These are phyloP conservation scores for Sporothrix pallida DNA, from an alignment of 2,329 filamentous ascomycete species.

Conservation along the genomic window DNA sequence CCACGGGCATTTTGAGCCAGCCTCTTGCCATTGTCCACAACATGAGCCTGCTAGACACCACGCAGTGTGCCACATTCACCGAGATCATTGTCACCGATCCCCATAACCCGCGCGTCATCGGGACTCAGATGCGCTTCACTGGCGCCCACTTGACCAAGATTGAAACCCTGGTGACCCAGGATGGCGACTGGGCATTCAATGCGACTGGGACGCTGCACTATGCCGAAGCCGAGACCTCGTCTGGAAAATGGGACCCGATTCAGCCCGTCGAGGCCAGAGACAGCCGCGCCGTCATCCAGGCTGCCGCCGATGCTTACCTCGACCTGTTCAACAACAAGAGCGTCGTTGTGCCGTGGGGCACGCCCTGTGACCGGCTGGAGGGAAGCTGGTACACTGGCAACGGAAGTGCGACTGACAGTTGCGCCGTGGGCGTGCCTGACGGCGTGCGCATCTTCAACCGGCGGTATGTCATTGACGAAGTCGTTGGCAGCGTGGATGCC, in stretches of 20 bases:
- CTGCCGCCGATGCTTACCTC: constrained; percentile 47
- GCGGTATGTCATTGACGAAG: constrained; percentile 43
- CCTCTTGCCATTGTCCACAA: constrained; percentile 45
- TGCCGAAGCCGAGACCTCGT: constrained; percentile 41
- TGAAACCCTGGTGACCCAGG: constrained; percentile 45
- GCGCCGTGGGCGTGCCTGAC: constrained; percentile 38
- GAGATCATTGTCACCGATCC: constrained; percentile 48
- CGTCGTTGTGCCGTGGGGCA: constrained; percentile 47
- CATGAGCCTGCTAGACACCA: constrained; percentile 45
- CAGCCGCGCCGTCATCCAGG: constrained; percentile 41
- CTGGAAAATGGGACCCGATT: constrained; percentile 42
- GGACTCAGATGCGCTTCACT: constrained; percentile 46
- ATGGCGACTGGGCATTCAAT: constrained; percentile 48
- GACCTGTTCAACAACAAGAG: constrained; percentile 47
- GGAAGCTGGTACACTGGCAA: constrained; percentile 42
- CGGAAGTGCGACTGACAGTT: constrained; percentile 38
- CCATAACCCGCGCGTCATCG: constrained; percentile 47
- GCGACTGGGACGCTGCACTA: constrained; percentile 45
- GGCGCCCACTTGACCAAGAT: constrained; percentile 40
- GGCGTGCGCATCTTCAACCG: constrained; percentile 38
- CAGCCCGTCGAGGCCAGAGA: constrained; percentile 37
- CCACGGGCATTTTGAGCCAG: constrained; percentile 41
- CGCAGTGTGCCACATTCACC: constrained; percentile 50
- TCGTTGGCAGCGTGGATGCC: constrained; percentile 41
- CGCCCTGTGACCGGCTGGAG: constrained; percentile 45